A percentile compares a stretch with the other conserved stretches of the same genome.
phyloP scores from a whole-genome alignment of 2,329 filamentous ascomycete genomes.

The Sordariomycetes sp. region DNA sequence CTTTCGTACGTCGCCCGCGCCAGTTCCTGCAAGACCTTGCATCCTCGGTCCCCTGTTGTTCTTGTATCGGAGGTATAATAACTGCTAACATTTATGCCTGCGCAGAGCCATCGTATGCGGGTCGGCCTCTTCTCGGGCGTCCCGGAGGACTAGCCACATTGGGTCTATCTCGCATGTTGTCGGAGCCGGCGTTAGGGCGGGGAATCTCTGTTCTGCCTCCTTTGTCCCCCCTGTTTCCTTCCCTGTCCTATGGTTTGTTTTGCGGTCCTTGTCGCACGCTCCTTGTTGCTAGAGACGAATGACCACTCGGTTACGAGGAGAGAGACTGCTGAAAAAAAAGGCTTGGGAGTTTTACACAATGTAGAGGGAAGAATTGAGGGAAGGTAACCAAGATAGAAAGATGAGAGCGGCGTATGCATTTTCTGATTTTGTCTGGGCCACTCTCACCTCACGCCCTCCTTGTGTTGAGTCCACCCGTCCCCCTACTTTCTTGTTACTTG shows the following conservation, averaged over 20 bases:
- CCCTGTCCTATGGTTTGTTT: background rate
- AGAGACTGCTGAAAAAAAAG: conserved; percentile 1
- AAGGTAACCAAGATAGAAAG: conserved; percentile 6
- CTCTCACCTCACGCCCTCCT: too few relatives aligned
- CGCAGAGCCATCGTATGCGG: conserved; percentile 63
- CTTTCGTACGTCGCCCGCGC: conserved; percentile 55
- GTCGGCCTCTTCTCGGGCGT: conserved; percentile 61
- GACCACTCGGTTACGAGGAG: background rate
- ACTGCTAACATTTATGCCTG: background rate
- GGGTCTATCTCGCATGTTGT: background rate
- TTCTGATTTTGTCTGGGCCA: background rate
- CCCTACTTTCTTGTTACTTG: background rate
- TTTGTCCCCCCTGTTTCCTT: background rate
- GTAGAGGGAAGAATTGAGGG: conserved; percentile 5
- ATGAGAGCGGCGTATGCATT: background rate
- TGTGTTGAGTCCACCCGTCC: too few relatives aligned
- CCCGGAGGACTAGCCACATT: conserved; percentile 24
- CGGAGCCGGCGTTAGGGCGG: background rate
- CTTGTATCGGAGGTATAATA: background rate
- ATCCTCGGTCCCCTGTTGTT: background rate
- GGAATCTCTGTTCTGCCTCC: background rate
- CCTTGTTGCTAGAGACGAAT: background rate
- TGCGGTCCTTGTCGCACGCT: background rate
- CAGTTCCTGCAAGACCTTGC: background rate
- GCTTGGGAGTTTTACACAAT: background rate